phyloP scores from a whole-genome alignment of 306 rosid genomes.

The Trifolium subterraneum region DNA sequence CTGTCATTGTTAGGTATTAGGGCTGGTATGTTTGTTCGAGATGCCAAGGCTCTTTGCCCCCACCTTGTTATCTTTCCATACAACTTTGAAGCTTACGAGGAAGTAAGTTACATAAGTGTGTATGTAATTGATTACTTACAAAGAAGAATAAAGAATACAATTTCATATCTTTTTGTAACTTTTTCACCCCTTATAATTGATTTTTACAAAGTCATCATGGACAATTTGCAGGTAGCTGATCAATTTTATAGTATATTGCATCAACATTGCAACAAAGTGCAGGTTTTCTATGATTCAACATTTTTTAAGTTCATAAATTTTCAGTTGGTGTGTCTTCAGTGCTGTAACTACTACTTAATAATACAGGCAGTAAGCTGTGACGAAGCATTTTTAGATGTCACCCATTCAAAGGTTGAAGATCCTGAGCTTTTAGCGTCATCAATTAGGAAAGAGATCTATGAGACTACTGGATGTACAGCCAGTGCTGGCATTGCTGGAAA shows the following conservation, averaged over 20 bases:
- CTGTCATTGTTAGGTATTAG: constrained; percentile 63
- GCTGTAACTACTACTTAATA: constrained; percentile 33
- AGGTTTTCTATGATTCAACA: constrained; percentile 57
- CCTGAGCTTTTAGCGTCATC: constrained; percentile 71
- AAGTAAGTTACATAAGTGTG: constrained; percentile 54
- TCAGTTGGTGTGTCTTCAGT: constrained; percentile 26
- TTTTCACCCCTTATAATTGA: constrained; percentile 16
- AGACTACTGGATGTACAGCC: constrained; percentile 83
- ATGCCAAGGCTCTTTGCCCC: constrained; percentile 88
- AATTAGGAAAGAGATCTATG: constrained; percentile 76
- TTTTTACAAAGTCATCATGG: constrained; percentile 37
- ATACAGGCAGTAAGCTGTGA: constrained; percentile 96
- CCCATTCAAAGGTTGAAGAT: constrained; percentile 62
- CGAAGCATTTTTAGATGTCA: constrained; percentile 89
- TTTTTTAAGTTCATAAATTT: constrained; percentile 37
- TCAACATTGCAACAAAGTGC: constrained; percentile 78
- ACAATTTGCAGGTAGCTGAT: constrained; percentile 85
- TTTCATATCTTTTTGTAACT: background rate
- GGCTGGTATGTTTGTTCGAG: constrained; percentile 95
- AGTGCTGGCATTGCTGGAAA: constrained; percentile 89
- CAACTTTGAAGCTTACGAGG: constrained; percentile 92
- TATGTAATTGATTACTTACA: constrained; percentile 17
- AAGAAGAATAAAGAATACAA: constrained; percentile 21
- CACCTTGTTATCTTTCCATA: constrained; percentile 77
- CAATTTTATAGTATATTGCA: constrained; percentile 86